Evolutionary conservation across 108 stramenopile genomes (phyloP).

Genomic region (Stephanodiscus minutulus): DNA sequence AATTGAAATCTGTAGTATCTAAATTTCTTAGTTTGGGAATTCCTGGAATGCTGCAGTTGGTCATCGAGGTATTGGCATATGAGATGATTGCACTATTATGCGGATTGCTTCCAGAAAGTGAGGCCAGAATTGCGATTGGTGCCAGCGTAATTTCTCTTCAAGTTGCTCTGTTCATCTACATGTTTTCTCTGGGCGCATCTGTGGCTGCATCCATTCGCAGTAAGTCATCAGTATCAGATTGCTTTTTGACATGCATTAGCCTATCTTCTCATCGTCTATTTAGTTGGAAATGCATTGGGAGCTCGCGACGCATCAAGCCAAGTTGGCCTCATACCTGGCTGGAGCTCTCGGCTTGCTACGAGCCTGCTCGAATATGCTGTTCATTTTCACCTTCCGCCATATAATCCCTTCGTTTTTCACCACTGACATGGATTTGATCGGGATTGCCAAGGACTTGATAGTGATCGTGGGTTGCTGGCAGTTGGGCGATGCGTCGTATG

Average conservation of each 20-base stretch:
- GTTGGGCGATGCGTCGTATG: conserved; percentile 42
- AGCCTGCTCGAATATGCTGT: conserved; percentile 19
- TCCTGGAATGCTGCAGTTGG: conserved; percentile 40
- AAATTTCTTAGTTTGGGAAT: conserved; percentile 39
- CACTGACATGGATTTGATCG: conserved; percentile 24
- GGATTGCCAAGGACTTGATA: conserved; percentile 24
- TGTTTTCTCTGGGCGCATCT: conserved; percentile 37
- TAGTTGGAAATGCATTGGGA: conserved; percentile 50
- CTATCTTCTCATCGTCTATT: no score
- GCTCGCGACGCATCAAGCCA: conserved; percentile 47
- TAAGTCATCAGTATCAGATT: no score
- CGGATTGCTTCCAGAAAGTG: conserved; percentile 26
- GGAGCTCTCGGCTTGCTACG: conserved; percentile 2
- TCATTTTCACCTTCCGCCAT: conserved; percentile 25
- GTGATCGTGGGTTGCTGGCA: conserved; percentile 34
- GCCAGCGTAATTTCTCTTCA: conserved; percentile 40
- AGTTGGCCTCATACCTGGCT: conserved; percentile 28
- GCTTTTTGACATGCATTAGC: no score
- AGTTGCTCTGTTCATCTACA: conserved; percentile 25
- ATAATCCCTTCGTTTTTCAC: conserved; percentile 40
- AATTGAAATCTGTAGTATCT: no score
- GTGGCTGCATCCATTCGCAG: conserved; percentile 41
- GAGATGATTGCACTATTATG: conserved; percentile 45
- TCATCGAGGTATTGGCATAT: conserved; percentile 49
- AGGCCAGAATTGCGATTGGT: conserved; percentile 47